These are phyloP conservation scores for Saccharata proteae DNA, from an alignment of 2,329 filamentous ascomycete genomes.

Conservation along the genomic window DNA sequence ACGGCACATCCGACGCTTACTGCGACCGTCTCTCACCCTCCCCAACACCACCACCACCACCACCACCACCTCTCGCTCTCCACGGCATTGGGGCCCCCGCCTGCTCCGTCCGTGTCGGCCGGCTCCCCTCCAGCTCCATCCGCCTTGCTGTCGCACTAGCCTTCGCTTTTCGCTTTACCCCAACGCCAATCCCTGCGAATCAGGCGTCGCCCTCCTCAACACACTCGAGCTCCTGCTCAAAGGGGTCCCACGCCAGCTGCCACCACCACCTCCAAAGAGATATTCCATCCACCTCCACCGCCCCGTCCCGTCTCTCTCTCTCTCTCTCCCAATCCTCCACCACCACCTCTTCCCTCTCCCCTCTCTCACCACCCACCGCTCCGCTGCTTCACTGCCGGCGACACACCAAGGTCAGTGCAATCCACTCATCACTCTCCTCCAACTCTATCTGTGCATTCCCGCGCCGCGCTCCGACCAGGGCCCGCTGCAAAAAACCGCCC, in stretches of 20 bases:
- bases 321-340: conserved; percentile 4
- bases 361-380: not conserved
- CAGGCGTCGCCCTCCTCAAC: conserved; percentile 2
- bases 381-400: not conserved
- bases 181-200: conserved; percentile 4
- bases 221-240: not conserved
- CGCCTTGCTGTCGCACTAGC: no score
- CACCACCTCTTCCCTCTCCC: conserved; percentile 1
- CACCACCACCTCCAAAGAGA: no score
- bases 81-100: no score
- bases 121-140: no score
- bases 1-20: no score
- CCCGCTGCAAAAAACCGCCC: not conserved
- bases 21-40: no score
- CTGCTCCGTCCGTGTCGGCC: no score
- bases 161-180: not conserved
- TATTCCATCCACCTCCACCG: conserved; percentile 2
- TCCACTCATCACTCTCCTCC: no score
- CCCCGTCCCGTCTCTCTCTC: conserved; percentile 11
- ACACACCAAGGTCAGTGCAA: not conserved
- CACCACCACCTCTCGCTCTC: no score
- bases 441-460: no score
- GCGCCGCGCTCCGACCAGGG: no score
- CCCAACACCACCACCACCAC: no score
- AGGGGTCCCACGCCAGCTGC: conserved; percentile 1